Evolutionary conservation across 208 protist genomes (phyloP).

Genomic region (Paratrypanosoma confusum): DNA sequence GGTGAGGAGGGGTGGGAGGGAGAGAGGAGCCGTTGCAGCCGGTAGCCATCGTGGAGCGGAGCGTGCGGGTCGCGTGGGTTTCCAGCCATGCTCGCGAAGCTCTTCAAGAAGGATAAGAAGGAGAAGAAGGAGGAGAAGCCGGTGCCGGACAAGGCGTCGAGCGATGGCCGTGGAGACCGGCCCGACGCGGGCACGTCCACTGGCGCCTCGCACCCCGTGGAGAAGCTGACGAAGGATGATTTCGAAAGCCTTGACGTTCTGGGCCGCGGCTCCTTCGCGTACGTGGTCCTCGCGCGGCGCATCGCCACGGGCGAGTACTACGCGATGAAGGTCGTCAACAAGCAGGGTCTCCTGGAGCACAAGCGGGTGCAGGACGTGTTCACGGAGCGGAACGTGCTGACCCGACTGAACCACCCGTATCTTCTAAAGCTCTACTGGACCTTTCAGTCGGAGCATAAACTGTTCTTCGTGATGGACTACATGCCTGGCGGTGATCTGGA

Average conservation of each 20-base stretch:
- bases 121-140: conserved; percentile 67
- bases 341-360: conserved; percentile 82
- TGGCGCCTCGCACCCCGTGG: conserved; percentile 8
- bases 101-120: conserved; percentile 86
- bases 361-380: conserved; percentile 88
- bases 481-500: conserved; percentile 90
- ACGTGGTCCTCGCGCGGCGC: conserved; percentile 89
- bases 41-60: no score
- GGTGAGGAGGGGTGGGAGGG: no score
- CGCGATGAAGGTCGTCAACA: conserved; percentile 92
- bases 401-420: conserved; percentile 88
- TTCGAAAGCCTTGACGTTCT: conserved; percentile 88
- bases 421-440: conserved; percentile 92
- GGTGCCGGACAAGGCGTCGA: conserved; percentile 20
- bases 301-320: conserved; percentile 86
- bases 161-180: conserved; percentile 4
- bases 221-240: conserved; percentile 87
- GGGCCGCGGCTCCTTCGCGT: conserved; percentile 92
- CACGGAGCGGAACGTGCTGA: conserved; percentile 89
- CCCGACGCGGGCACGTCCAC: not conserved
- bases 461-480: conserved; percentile 95
- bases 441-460: conserved; percentile 93
- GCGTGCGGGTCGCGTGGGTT: no score
- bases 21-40: no score
- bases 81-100: conserved; percentile 80